A percentile compares a stretch with the other conserved stretches of the same genome.
phyloP scores from a whole-genome alignment of 768 basidiomycete species.

The Porpolomopsis calyptriformis region DNA sequence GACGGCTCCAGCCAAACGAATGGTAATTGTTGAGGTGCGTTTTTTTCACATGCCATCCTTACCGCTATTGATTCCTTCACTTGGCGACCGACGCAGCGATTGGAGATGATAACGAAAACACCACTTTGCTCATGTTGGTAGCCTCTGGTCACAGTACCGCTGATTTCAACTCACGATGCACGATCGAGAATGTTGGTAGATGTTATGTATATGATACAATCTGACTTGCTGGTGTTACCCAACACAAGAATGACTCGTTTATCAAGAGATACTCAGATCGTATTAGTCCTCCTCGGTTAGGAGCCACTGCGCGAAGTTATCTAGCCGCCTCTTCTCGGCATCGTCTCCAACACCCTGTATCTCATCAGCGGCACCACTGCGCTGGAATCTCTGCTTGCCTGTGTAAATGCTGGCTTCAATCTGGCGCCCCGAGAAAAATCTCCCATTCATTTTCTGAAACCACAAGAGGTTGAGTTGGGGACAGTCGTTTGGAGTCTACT shows the following conservation, averaged over 20 bases:
- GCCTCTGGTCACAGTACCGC: too few species aligned
- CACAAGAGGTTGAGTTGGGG: neutral
- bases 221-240: too few species aligned
- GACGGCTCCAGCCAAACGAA: constrained; percentile 37
- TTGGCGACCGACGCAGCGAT: constrained; percentile 2
- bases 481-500: too few species aligned
- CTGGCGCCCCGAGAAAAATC: constrained; percentile 78
- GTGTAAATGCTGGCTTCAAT: constrained; percentile 75
- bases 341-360: constrained; percentile 55
- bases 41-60: neutral
- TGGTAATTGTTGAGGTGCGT: constrained; percentile 66
- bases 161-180: too few species aligned
- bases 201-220: too few species aligned
- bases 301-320: constrained; percentile 82
- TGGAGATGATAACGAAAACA: constrained; percentile 4
- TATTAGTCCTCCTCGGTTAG: constrained; percentile 66
- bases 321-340: constrained; percentile 74
- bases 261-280: too few species aligned
- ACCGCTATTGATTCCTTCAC: too few species aligned
- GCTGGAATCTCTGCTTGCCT: constrained; percentile 73
- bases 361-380: constrained; percentile 60
- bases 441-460: constrained; percentile 82
- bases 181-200: too few species aligned
- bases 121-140: constrained; percentile 8
- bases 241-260: too few species aligned